phyloP scores from a whole-genome alignment of 1,284 basidiomycete species.

The Kwoniella shivajii region DNA sequence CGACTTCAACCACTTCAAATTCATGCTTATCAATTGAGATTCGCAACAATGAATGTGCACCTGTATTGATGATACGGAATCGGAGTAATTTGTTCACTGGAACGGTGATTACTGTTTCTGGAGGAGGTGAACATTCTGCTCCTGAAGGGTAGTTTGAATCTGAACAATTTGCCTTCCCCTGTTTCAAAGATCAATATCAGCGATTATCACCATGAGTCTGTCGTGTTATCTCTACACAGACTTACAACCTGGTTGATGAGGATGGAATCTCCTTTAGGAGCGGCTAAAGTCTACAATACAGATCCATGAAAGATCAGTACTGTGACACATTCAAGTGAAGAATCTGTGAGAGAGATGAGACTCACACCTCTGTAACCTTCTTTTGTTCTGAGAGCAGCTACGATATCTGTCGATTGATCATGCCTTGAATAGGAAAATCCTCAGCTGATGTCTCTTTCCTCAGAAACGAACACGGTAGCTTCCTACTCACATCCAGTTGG shows the following conservation, averaged over 20 bases:
- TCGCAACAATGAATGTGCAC: slow-evolving; percentile 12
- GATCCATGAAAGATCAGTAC: background rate
- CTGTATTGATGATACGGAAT: slow-evolving; percentile 28
- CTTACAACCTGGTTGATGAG: slow-evolving; percentile 31
- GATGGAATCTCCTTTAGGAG: slow-evolving; percentile 25
- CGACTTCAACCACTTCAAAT: slow-evolving; percentile 37
- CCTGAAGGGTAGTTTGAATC: slow-evolving; percentile 1
- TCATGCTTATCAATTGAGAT: slow-evolving; percentile 41
- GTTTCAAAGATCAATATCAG: background rate
- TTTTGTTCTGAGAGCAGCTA: slow-evolving; percentile 17
- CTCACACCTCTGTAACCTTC: slow-evolving; percentile 27
- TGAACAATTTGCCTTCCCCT: slow-evolving; percentile 15
- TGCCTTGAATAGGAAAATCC: slow-evolving; percentile 18
- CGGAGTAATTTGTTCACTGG: slow-evolving; percentile 11
- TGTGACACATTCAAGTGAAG: too few species aligned
- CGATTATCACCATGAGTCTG: background rate
- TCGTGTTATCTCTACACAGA: background rate
- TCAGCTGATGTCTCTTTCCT: background rate
- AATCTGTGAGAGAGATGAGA: background rate
- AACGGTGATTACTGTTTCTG: slow-evolving; percentile 16
- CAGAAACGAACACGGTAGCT: background rate
- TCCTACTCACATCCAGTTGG: slow-evolving; percentile 36
- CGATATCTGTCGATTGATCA: slow-evolving; percentile 30
- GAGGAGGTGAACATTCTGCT: slow-evolving; percentile 1
- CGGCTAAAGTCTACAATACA: slow-evolving; percentile 5